Conservation (phyloP, 2,329 filamentous ascomycete genomes). For the Paecilomyces formosus region DNA sequence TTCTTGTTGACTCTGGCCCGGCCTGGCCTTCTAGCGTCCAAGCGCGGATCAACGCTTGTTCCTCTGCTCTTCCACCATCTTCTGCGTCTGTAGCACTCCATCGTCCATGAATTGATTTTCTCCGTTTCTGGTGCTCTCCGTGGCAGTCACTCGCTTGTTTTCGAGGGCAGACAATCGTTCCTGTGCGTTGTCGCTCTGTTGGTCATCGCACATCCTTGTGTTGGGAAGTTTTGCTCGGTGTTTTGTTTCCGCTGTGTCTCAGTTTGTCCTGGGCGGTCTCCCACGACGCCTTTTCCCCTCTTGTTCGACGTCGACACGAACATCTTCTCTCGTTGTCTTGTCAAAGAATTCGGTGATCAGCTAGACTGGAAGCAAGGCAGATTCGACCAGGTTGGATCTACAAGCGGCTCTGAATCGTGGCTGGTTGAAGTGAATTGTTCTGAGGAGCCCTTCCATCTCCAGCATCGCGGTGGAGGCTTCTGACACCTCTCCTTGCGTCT, state of each 20-base stretch:
- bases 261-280: background rate
- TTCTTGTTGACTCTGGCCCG: background rate
- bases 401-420: background rate
- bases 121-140: background rate
- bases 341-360: background rate
- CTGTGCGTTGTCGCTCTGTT: background rate
- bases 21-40: background rate
- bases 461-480: background rate
- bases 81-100: background rate
- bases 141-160: background rate
- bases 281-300: background rate
- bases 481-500: background rate
- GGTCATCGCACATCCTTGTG: background rate
- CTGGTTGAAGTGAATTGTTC: background rate
- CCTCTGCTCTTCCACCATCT: background rate
- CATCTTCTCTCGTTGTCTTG: background rate
- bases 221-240: background rate
- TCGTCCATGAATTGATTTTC: background rate
- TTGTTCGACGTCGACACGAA: background rate
- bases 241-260: background rate
- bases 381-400: background rate
- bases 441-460: background rate
- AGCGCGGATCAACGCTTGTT: background rate
- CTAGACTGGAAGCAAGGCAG: background rate
- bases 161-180: background rate